These are phyloP conservation scores for Penicillium sp. DNA, from an alignment of 2,329 filamentous ascomycete species.

Conservation along the genomic window DNA sequence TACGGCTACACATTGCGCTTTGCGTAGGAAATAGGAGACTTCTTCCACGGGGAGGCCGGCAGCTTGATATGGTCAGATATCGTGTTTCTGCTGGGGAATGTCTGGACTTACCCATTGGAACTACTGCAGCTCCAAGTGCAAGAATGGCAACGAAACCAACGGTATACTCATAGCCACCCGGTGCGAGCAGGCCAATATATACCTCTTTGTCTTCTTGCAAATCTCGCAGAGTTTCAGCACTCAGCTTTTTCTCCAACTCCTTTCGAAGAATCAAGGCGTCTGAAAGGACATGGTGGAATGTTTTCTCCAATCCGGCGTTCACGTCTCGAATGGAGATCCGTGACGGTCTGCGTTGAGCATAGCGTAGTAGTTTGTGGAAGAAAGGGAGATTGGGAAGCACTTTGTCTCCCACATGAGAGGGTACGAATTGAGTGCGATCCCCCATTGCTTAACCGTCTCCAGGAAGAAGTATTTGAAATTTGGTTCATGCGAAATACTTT, in stretches of 20 bases:
- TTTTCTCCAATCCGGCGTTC: slow-evolving; percentile 33
- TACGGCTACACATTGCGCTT: slow-evolving; percentile 19
- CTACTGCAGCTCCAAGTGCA: slow-evolving; percentile 35
- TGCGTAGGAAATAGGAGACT: slow-evolving; percentile 32
- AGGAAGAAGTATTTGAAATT: neutral
- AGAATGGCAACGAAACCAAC: slow-evolving; percentile 37
- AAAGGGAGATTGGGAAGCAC: slow-evolving; percentile 35
- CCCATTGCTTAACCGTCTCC: slow-evolving; percentile 11
- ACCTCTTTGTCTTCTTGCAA: slow-evolving; percentile 31
- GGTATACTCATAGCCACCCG: slow-evolving; percentile 39
- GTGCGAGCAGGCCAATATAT: slow-evolving; percentile 34
- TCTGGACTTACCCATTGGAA: slow-evolving; percentile 31
- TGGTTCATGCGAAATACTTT: neutral
- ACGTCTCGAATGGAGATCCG: slow-evolving; percentile 34
- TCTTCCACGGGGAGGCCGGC: slow-evolving; percentile 32
- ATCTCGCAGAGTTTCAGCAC: slow-evolving; percentile 16
- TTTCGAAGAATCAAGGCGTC: slow-evolving; percentile 32
- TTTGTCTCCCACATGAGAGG: slow-evolving; percentile 28
- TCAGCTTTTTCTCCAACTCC: slow-evolving; percentile 17
- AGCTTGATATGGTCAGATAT: slow-evolving; percentile 11
- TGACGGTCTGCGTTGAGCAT: slow-evolving; percentile 26
- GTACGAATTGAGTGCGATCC: slow-evolving; percentile 28
- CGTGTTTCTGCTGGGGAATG: neutral
- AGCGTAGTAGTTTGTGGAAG: slow-evolving; percentile 34
- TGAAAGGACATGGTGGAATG: slow-evolving; percentile 33